Evolutionary conservation across 768 basidiomycete genomes (phyloP).

Genomic region (Pleurotus platypus): DNA sequence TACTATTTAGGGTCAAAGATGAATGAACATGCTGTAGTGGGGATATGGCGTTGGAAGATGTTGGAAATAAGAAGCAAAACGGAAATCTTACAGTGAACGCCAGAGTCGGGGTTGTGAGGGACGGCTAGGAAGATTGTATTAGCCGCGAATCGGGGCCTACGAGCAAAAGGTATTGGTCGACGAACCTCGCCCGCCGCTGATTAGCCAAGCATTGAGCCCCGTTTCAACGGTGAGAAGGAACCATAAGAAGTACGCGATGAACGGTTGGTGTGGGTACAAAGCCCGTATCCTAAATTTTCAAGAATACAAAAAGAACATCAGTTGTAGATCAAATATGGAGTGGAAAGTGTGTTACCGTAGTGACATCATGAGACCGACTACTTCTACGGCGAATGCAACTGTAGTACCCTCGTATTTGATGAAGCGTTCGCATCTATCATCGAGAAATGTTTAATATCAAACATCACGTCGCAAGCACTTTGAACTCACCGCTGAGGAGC

Average conservation of each 20-base stretch:
- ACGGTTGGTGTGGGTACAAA: slow-evolving; percentile 30
- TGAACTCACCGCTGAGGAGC: not conserved
- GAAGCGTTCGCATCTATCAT: slow-evolving; percentile 43
- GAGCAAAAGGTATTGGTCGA: not conserved
- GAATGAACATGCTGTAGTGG: not conserved
- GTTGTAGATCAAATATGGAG: no score
- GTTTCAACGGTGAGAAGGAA: slow-evolving; percentile 40
- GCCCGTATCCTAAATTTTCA: slow-evolving; percentile 28
- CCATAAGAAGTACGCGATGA: slow-evolving; percentile 25
- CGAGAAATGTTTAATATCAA: not conserved
- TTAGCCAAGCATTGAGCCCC: slow-evolving; percentile 51
- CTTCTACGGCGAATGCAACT: slow-evolving; percentile 48
- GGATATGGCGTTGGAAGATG: not conserved
- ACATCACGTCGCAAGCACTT: not conserved
- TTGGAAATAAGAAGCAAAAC: no score
- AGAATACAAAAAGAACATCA: not conserved
- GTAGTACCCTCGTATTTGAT: slow-evolving; percentile 51
- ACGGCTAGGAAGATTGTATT: slow-evolving; percentile 27
- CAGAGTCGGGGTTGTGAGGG: slow-evolving; percentile 32
- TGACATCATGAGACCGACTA: slow-evolving; percentile 58
- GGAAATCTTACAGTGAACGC: slow-evolving; percentile 26
- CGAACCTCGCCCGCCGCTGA: slow-evolving; percentile 48
- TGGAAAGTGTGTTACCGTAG: slow-evolving; percentile 31
- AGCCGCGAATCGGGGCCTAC: not conserved
- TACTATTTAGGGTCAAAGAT: slow-evolving; percentile 5